These are phyloP conservation scores for Fusarium compactum DNA, from an alignment of 2,329 filamentous ascomycete species.

Conservation along the genomic window DNA sequence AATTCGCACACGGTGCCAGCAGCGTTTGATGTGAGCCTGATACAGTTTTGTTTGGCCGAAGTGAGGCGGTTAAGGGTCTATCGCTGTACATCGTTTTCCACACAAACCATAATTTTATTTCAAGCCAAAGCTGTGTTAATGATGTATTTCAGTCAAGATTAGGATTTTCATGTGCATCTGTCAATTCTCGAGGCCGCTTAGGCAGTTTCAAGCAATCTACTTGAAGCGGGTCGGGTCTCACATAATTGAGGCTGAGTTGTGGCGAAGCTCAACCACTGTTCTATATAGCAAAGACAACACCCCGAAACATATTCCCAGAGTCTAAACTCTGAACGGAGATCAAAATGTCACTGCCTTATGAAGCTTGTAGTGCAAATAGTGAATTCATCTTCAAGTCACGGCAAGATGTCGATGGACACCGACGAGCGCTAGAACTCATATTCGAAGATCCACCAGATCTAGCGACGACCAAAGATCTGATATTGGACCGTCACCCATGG, in stretches of 20 bases:
- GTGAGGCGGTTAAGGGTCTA: not conserved
- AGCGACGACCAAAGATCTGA: not conserved
- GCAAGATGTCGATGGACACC: not conserved
- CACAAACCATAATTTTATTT: not conserved
- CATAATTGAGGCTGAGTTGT: not conserved
- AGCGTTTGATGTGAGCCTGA: not conserved
- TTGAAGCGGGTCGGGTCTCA: not conserved
- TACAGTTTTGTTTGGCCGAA: not conserved
- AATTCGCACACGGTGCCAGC: not conserved
- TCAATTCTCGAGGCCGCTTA: not conserved
- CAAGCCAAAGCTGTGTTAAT: not conserved
- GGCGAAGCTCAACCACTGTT: not conserved
- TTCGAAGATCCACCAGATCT: not conserved
- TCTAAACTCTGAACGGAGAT: not conserved
- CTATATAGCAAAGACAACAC: not conserved
- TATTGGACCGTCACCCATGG: not conserved
- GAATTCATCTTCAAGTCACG: not conserved
- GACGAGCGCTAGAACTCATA: not conserved
- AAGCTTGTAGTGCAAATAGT: not conserved
- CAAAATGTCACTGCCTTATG: not conserved
- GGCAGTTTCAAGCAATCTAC: no score
- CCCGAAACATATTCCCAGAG: fast-evolving
- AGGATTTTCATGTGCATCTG: no score
- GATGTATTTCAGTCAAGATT: no score
- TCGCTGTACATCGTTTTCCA: not conserved